Evolutionary conservation across 2,329 filamentous ascomycete genomes (phyloP).

Genomic region (Colletotrichum orbiculare): DNA sequence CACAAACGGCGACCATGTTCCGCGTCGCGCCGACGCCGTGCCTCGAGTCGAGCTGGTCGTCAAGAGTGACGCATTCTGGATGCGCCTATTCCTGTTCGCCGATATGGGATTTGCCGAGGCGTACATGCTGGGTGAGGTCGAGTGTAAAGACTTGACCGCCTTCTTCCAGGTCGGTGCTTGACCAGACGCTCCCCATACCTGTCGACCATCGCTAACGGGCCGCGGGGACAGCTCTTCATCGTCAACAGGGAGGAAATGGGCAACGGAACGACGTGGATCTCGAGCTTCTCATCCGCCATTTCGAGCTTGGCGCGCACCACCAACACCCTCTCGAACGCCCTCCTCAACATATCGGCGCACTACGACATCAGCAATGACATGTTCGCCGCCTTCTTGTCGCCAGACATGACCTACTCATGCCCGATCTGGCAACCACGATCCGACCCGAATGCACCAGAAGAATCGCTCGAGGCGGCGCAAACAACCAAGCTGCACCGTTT

Average conservation of each 20-base stretch:
- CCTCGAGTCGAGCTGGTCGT: conserved; percentile 67
- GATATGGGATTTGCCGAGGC: conserved; percentile 82
- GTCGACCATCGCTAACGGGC: not conserved
- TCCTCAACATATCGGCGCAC: conserved; percentile 76
- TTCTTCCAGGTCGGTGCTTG: conserved; percentile 72
- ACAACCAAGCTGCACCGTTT: conserved; percentile 74
- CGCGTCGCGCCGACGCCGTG: conserved; percentile 46
- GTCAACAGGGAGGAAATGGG: conserved; percentile 72
- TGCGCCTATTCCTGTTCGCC: conserved; percentile 74
- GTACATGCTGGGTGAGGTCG: conserved; percentile 79
- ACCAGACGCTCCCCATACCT: not conserved
- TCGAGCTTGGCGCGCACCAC: conserved; percentile 67
- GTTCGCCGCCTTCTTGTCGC: conserved; percentile 78
- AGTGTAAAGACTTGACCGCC: conserved; percentile 72
- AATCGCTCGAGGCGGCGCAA: conserved; percentile 74
- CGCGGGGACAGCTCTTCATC: conserved; percentile 70
- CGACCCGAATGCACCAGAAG: conserved; percentile 54
- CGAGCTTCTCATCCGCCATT: conserved; percentile 67
- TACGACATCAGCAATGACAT: conserved; percentile 83
- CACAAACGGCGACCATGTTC: conserved; percentile 44
- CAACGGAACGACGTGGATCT: conserved; percentile 72
- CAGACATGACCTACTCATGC: conserved; percentile 83
- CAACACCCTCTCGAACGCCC: conserved; percentile 67
- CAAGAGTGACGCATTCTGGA: conserved; percentile 76
- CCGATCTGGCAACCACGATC: conserved; percentile 69